A percentile compares a stretch with the other conserved stretches of the same genome.
These are phyloP conservation scores for Pythium plurisporium DNA, from an alignment of 352 stramenopile genomes.

Conservation along the genomic window DNA sequence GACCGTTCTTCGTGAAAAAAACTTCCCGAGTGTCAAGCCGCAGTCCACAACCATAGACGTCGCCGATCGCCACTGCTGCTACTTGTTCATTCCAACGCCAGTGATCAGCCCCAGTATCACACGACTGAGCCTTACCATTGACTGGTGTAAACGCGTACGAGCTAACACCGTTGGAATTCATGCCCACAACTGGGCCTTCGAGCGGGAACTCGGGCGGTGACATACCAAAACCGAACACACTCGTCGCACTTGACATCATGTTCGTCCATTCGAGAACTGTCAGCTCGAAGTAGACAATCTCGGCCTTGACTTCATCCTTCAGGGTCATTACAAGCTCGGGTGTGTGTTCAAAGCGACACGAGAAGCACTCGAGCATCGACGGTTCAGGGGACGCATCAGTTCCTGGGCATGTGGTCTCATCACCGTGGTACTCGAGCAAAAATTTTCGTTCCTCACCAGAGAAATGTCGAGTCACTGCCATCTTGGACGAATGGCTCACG, in stretches of 20 bases:
- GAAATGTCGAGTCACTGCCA: constrained; percentile 65
- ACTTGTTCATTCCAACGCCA: constrained; percentile 70
- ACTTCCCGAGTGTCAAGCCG: constrained; percentile 77
- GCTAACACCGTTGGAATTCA: constrained; percentile 30
- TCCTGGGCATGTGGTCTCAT: constrained; percentile 29
- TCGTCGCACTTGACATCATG: not conserved
- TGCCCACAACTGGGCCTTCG: constrained; percentile 56
- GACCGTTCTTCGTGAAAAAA: constrained; percentile 86
- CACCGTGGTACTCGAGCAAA: constrained; percentile 52
- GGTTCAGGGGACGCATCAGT: constrained; percentile 7
- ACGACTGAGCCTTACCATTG: constrained; percentile 64
- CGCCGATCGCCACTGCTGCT: constrained; percentile 38
- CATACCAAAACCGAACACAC: constrained; percentile 53
- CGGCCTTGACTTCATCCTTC: constrained; percentile 61
- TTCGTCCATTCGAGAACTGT: constrained; percentile 61
- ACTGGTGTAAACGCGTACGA: constrained; percentile 66
- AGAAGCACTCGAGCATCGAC: constrained; percentile 24
- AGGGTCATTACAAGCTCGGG: constrained; percentile 68
- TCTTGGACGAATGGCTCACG: constrained; percentile 78
- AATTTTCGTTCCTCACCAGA: constrained; percentile 77
- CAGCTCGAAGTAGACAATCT: constrained; percentile 82
- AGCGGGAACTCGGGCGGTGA: constrained; percentile 64
- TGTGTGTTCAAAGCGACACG: constrained; percentile 81
- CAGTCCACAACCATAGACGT: constrained; percentile 76
- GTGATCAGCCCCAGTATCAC: constrained; percentile 47